Percentiles rank a stretch among this genome's conserved stretches.
Conservation (phyloP, 2,329 filamentous ascomycete species). For the Zarea fungicola region DNA sequence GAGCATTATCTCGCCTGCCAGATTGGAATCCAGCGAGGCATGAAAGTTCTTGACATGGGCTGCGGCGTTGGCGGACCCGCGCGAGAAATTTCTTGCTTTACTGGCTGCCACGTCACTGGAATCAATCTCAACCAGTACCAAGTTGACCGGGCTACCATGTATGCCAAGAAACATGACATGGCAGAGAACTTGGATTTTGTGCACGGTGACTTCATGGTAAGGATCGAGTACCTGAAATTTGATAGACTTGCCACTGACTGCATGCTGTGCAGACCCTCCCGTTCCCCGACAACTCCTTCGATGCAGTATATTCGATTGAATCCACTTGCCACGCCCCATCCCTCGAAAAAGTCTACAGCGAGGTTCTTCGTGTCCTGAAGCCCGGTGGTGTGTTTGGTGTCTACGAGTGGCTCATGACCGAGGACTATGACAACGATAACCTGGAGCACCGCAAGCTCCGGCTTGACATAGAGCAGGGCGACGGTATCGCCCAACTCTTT, state of each 20-base stretch:
- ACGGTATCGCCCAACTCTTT: constrained; percentile 98
- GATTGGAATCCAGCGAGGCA: constrained; percentile 73
- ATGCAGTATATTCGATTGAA: constrained; percentile 95
- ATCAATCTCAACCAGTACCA: constrained; percentile 99
- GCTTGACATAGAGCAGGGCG: constrained; percentile 89
- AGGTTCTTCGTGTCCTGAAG: constrained; percentile 94
- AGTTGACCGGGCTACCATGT: constrained; percentile 77
- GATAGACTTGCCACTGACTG: constrained; percentile 11
- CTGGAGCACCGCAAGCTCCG: constrained; percentile 82
- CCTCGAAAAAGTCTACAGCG: constrained; percentile 84
- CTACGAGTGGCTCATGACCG: constrained; percentile 99
- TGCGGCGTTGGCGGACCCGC: constrained; percentile 94
- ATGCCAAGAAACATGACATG: constrained; percentile 74
- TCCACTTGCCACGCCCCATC: constrained; percentile 92
- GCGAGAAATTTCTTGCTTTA: constrained; percentile 88
- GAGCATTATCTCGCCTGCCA: constrained; percentile 90
- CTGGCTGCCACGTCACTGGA: constrained; percentile 76
- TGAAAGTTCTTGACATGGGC: constrained; percentile 89
- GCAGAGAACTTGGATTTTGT: constrained; percentile 71
- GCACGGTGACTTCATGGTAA: constrained; percentile 88
- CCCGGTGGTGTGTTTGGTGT: constrained; percentile 93
- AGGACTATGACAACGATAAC: constrained; percentile 87
- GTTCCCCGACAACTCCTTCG: constrained; percentile 87
- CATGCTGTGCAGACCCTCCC: constrained; percentile 91
- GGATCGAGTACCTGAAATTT: constrained; percentile 15